These are phyloP conservation scores for Candida sp. DNA, from an alignment of 1,139 yeast genomes.

Conservation along the genomic window DNA sequence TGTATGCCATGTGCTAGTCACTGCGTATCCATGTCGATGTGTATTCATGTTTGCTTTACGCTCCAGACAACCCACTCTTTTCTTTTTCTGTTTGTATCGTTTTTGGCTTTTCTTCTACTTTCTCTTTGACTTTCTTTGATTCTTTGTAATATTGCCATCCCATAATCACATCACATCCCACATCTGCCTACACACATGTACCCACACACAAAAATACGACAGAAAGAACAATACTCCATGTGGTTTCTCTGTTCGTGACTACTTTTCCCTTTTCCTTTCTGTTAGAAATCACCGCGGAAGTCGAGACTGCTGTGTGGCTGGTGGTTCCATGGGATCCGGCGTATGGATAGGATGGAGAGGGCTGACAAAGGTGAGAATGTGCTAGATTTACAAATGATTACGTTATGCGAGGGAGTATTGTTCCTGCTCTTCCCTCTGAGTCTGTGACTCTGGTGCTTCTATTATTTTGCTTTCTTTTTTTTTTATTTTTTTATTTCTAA, in stretches of 20 bases:
- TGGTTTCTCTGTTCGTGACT: too few relatives aligned
- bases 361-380: neutral
- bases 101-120: neutral
- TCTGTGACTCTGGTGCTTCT: too few relatives aligned
- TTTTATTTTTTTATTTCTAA: too few relatives aligned
- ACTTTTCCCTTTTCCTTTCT: too few relatives aligned
- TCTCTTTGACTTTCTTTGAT: neutral
- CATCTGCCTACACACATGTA: too few relatives aligned
- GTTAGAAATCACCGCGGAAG: neutral
- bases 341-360: neutral
- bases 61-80: neutral
- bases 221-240: neutral
- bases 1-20: neutral
- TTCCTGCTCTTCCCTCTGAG: too few relatives aligned
- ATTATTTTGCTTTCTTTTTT: too few relatives aligned
- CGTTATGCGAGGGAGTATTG: neutral
- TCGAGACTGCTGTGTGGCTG: neutral
- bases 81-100: neutral
- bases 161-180: too few relatives aligned
- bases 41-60: neutral
- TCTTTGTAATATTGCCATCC: too few relatives aligned
- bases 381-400: slow-evolving; percentile 1
- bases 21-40: neutral
- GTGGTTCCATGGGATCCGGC: neutral
- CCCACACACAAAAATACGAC: neutral